These are phyloP conservation scores for Pugionium dolabratum DNA, from an alignment of 345 rosid genomes.

Conservation along the genomic window DNA sequence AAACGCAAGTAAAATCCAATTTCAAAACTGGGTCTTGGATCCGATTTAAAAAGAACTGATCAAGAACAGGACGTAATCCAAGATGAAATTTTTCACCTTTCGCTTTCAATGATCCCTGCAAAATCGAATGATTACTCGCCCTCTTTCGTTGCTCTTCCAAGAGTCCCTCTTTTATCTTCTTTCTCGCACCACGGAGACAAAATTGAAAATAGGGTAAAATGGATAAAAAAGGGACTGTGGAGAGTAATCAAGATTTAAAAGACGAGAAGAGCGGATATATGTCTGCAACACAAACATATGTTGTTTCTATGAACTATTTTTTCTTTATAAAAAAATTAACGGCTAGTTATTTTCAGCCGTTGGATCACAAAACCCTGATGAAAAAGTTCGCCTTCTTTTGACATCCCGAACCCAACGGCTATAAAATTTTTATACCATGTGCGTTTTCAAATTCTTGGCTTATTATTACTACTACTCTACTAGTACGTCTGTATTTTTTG, in stretches of 20 bases:
- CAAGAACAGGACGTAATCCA: constrained; percentile 41
- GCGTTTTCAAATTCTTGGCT: constrained; percentile 40
- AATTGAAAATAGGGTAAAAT: background rate
- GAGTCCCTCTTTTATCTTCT: constrained; percentile 28
- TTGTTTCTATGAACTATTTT: constrained; percentile 5
- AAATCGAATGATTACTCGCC: constrained; percentile 1
- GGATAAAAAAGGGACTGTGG: background rate
- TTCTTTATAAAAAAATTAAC: constrained; percentile 46
- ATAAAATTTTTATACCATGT: constrained; percentile 37
- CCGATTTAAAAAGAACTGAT: constrained; percentile 24
- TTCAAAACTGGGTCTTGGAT: constrained; percentile 18
- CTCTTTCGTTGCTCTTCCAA: constrained; percentile 10
- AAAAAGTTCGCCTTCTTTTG: constrained; percentile 39
- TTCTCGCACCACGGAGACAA: constrained; percentile 5
- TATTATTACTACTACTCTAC: constrained; percentile 20
- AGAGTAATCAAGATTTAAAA: constrained; percentile 28
- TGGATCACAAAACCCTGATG: constrained; percentile 43
- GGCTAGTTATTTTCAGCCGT: constrained; percentile 74
- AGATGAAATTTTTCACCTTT: constrained; percentile 33
- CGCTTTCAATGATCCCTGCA: constrained; percentile 9
- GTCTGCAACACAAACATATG: constrained; percentile 45
- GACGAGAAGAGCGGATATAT: constrained; percentile 60
- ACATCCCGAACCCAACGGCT: constrained; percentile 48
- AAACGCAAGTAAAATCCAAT: background rate
- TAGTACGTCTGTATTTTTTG: too few relatives aligned